Conservation (phyloP, 2,329 filamentous ascomycete species). For the Diaporthe australafricana region DNA sequence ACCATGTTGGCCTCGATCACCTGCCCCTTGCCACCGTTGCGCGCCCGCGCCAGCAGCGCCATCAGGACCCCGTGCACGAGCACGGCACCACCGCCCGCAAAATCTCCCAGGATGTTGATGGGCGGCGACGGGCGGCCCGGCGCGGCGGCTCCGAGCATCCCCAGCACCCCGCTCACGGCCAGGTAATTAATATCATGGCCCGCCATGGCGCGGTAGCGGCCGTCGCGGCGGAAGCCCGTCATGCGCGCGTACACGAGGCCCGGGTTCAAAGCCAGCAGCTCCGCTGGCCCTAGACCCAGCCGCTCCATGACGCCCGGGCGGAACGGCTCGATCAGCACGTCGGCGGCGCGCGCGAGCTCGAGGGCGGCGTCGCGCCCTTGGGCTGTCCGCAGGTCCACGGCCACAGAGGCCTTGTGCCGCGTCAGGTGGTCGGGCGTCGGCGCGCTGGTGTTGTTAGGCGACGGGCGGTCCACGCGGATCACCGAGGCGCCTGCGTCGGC, state of each 20-base stretch:
- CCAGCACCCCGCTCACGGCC: conserved; percentile 83
- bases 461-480: conserved; percentile 81
- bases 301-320: conserved; percentile 91
- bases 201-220: conserved; percentile 87
- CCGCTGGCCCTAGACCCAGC: conserved; percentile 79
- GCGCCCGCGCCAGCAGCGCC: conserved; percentile 75
- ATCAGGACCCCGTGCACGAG: conserved; percentile 86
- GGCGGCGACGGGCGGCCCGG: conserved; percentile 81
- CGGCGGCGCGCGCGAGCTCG: conserved; percentile 70
- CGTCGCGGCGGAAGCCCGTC: conserved; percentile 90
- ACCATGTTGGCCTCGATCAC: conserved; percentile 98
- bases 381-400: conserved; percentile 81
- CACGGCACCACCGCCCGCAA: conserved; percentile 87
- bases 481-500: conserved; percentile 91
- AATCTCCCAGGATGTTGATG: conserved; percentile 87
- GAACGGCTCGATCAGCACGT: conserved; percentile 93
- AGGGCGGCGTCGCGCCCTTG: conserved; percentile 74
- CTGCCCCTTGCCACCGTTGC: conserved; percentile 76
- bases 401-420: conserved; percentile 83
- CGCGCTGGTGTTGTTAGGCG: conserved; percentile 49
- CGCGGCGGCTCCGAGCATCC: conserved; percentile 75
- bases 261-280: conserved; percentile 72
- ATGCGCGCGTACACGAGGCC: conserved; percentile 85
- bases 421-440: conserved; percentile 78
- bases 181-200: conserved; percentile 98